phyloP scores from a whole-genome alignment of 176 grass and related monocot genomes.

The Aegilops sharonensis region DNA sequence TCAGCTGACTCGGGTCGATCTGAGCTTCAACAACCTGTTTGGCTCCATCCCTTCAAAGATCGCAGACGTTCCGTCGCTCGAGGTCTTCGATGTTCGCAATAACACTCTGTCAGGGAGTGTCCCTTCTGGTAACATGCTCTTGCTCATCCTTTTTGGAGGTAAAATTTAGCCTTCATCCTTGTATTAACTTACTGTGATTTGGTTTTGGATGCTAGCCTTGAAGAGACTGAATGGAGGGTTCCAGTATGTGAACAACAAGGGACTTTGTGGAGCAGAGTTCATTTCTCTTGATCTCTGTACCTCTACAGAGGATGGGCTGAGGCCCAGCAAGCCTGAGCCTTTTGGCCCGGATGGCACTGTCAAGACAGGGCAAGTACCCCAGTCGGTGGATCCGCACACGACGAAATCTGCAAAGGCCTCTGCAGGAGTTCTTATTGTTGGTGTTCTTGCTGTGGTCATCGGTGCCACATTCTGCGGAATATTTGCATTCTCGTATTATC shows the following conservation, averaged over 20 bases:
- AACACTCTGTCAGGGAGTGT: constrained; percentile 81
- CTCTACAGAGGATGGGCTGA: constrained; percentile 51
- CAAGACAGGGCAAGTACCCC: constrained; percentile 66
- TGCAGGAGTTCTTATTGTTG: constrained; percentile 51
- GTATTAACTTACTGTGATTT: constrained; percentile 11
- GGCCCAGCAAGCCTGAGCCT: constrained; percentile 87
- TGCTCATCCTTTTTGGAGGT: background rate
- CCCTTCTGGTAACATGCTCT: constrained; percentile 49
- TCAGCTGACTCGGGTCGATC: constrained; percentile 65
- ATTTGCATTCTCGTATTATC: constrained; percentile 68
- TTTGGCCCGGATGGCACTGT: constrained; percentile 58
- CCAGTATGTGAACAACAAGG: constrained; percentile 79
- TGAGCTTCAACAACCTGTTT: constrained; percentile 88
- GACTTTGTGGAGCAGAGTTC: constrained; percentile 80
- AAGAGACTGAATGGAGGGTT: constrained; percentile 68
- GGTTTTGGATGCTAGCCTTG: constrained; percentile 48
- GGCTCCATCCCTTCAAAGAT: constrained; percentile 83
- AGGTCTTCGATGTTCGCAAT: constrained; percentile 78
- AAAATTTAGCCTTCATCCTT: background rate
- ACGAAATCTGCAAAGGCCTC: constrained; percentile 39
- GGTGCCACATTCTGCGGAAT: constrained; percentile 46
- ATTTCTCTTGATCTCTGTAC: constrained; percentile 54
- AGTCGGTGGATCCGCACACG: constrained; percentile 50
- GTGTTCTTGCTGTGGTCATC: constrained; percentile 45
- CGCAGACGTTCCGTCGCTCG: constrained; percentile 53